These are phyloP conservation scores for Malassezia psittaci DNA, from an alignment of 1,284 basidiomycete species.

Conservation along the genomic window DNA sequence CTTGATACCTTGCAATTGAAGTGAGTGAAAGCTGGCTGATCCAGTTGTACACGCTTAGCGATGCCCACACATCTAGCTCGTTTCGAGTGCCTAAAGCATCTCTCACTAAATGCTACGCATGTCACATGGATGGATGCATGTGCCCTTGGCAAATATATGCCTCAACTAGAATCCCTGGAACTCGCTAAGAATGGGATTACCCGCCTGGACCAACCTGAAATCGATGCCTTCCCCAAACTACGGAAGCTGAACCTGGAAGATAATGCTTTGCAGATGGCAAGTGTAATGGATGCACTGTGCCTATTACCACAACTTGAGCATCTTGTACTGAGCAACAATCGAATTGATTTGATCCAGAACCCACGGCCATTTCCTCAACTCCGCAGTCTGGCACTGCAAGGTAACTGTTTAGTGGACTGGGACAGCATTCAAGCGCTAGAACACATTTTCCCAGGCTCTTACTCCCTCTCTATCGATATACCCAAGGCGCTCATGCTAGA, in stretches of 20 bases:
- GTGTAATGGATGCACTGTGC: conserved; percentile 53
- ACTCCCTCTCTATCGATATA: conserved; percentile 2
- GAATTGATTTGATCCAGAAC: conserved; percentile 52
- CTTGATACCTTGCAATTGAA: conserved; percentile 66
- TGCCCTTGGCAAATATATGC: conserved; percentile 52
- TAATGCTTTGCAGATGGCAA: conserved; percentile 61
- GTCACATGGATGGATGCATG: conserved; percentile 40
- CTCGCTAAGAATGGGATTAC: conserved; percentile 64
- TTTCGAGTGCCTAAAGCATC: conserved; percentile 5
- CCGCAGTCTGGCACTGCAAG: conserved; percentile 58
- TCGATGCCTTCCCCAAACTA: background rate
- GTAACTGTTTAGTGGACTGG: conserved; percentile 61
- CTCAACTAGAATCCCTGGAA: conserved; percentile 59
- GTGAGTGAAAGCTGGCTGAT: conserved; percentile 50
- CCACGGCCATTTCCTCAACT: conserved; percentile 47
- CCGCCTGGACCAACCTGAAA: background rate
- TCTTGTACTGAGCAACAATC: conserved; percentile 63
- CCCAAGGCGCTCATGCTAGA: background rate
- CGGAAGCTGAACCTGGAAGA: conserved; percentile 61
- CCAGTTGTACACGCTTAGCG: background rate
- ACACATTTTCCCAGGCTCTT: conserved; percentile 54
- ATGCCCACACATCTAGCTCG: background rate
- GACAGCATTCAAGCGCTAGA: conserved; percentile 60
- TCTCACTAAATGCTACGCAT: conserved; percentile 29
- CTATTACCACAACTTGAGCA: conserved; percentile 56